Evolutionary conservation across 2,329 filamentous ascomycete genomes (phyloP), one percentile per base, ranked within the genome.

Genomic region (Penicillium griseofulvum): DNA sequence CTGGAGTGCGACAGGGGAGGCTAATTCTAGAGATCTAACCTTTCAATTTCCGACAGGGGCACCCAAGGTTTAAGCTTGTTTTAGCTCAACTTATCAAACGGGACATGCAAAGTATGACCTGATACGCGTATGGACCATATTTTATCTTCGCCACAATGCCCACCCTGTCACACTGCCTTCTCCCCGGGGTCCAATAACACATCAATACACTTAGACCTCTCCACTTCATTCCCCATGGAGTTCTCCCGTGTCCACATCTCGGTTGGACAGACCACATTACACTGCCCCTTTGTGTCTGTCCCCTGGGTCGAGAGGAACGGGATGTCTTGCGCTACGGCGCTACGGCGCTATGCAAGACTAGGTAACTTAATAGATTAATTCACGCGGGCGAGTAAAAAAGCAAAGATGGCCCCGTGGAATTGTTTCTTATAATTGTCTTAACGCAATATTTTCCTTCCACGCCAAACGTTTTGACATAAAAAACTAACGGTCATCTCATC

Each of bases 61-160:
- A 49, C 47, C 46, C 38, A 55, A 56, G 33, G 58, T 62, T 61
- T 61, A 62, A 61, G 60, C 60, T 62, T 62, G 52, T 51, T 62
- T 57, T 60, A 60, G 47, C 59, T 58, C 59, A 45, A 28, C 52
- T 28, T 60, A 43, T 60, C 39, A 44, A 54, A 31, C 29, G 54
- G 37, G 37, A 47, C 24, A 33, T 46, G n/a, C n/a, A 48, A 28
- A 17, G 12, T 28, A 38, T 37, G 29, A 46, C 17, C 8, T 41
- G 26, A 26, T 53, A 58, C 52, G 49, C 52, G 46, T 53, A 36
- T 29, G 43, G 31, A 14, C 44, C 7, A 37, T 37, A 38, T 48
- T 45, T 36, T 11, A 34, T 52, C 44, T 52, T 54, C 28, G 49
- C 49, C 49, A 52, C 49, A 39, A 19, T 39, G 29, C 17, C 42